Base-by-base conservation (phyloP, 2,329 filamentous ascomycete genomes). In the Aspergillus intermedius region DNA sequence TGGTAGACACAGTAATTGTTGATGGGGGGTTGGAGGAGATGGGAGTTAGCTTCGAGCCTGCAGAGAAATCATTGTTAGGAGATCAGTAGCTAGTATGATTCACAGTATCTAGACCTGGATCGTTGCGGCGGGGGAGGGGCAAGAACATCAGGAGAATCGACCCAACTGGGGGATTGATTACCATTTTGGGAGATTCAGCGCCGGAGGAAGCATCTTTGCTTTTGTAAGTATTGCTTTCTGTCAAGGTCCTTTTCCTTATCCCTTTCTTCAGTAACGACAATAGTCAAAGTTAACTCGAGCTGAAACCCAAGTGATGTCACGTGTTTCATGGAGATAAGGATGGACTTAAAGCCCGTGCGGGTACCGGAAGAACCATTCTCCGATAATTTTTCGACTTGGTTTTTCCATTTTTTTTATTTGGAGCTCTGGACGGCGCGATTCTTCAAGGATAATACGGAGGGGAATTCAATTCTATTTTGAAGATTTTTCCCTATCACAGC, bases 1-100 rank as follows among this genome's bases (percentile, higher is more conserved):
- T 95, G 87, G 75, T 95, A 95, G 62, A 97, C 88, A 74, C 91
- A 96, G 76, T 93, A 94, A 75, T 97, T 97, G 75, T 96, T 96
- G 64, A 97, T 84, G 1, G 93, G 93, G 0, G 93, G 93, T 68
- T 95, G 83, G 49, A 96, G 82, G 53, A 97, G 84, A 67, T 97
- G 91, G 0, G 87, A 86, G 71, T 97, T 97, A 67, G 91, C 82
- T 62, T 88, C 79, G 37, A 98, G 84, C 91, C 91, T 96, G 19
- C 8, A 34, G 12, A 44, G 21, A 30, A 28, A 21, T 42, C 35
- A 42, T 19, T 4, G 17, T n/a, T 7, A 35, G 34, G 3, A 35
- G 1, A 13, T 35, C 34, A 15, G 5, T 17, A 35, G n/a, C 25
- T 10, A 30, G 25, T 30, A 5, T 30, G 25, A 12, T 30, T 30